phyloP scores from a whole-genome alignment of 2,329 filamentous ascomycete genomes.

The Xylaria multiplex region DNA sequence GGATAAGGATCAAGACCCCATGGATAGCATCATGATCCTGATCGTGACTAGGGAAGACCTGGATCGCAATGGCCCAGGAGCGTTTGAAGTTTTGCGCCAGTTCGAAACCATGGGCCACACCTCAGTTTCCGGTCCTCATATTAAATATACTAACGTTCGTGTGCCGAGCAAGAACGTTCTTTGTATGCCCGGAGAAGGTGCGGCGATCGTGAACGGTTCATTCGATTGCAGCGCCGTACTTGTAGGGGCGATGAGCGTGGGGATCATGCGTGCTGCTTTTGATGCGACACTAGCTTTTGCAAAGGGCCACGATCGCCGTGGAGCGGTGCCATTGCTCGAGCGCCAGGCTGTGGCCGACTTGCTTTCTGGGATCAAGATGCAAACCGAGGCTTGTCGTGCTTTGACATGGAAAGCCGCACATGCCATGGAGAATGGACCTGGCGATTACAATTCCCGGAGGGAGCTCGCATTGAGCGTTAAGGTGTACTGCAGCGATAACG shows the following conservation, averaged over 20 bases:
- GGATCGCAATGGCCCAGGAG: constrained; percentile 53
- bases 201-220: constrained; percentile 53
- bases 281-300: constrained; percentile 62
- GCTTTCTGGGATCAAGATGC: constrained; percentile 63
- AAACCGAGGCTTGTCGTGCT: constrained; percentile 59
- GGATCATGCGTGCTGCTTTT: constrained; percentile 64
- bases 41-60: constrained; percentile 60
- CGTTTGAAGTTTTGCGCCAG: constrained; percentile 60
- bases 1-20: constrained; percentile 38
- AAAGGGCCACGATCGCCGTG: constrained; percentile 57
- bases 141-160: constrained; percentile 58
- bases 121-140: constrained; percentile 60
- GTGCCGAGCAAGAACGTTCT: constrained; percentile 60
- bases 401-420: constrained; percentile 64
- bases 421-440: constrained; percentile 54
- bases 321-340: constrained; percentile 56
- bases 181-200: constrained; percentile 55
- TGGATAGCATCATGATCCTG: constrained; percentile 57
- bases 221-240: constrained; percentile 59
- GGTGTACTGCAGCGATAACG: constrained; percentile 60
- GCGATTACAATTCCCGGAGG: constrained; percentile 52
- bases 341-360: constrained; percentile 63
- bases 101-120: constrained; percentile 58
- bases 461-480: constrained; percentile 62
- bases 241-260: constrained; percentile 64